Base-by-base conservation (phyloP, 139 green algal genomes). In the Picochlorum sp. region DNA sequence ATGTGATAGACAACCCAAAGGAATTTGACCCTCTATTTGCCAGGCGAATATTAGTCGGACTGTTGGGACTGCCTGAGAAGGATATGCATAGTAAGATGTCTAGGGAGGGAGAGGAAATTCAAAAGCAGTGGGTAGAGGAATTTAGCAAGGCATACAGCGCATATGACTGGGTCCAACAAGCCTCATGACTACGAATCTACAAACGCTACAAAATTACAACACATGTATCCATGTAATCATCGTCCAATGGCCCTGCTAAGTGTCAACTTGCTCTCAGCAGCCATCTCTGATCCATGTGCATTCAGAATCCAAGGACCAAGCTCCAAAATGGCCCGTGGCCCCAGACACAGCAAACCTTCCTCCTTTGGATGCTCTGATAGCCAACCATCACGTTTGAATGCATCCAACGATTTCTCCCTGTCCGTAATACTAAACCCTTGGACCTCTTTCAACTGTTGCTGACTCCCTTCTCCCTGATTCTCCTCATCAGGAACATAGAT, bases 1-100 rank as follows among this genome's bases (percentile, higher is more conserved):
- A 98, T 67, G 85, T 97, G 7, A 94, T 98, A 30, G 92, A 98
- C 62, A 82, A 98, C 62, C 91, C 95, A 64, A 37, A 57, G 6
- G 79, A 80, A 20, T 98, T 93, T 65, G 85, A 94, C 65, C 15
- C 16, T 13, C 26, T 79, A 3, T 81, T 97, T 50, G 88, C 84
- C 0, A 77, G 88, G 7, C 78, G 83, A 63, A 79, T 94, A 8
- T 41, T 96, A 59, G 75, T 88, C 8, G 71, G 92, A 4, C 79
- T 98, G 73, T 69, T 98, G 68, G 61, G 78, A 34, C 74, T 96
- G 72, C 83, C 82, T 1, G 65, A 85, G 23, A 86, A 96, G 68
- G 70, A 85, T 26, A 74, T 84, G 75, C 81, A 95, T 69, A 68
- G 74, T 30, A 68, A 65, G 11, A 65, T 71, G 7, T 66, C 68